Conservation (phyloP, 2,329 filamentous ascomycete species). For the Sordariomycetes sp. region DNA sequence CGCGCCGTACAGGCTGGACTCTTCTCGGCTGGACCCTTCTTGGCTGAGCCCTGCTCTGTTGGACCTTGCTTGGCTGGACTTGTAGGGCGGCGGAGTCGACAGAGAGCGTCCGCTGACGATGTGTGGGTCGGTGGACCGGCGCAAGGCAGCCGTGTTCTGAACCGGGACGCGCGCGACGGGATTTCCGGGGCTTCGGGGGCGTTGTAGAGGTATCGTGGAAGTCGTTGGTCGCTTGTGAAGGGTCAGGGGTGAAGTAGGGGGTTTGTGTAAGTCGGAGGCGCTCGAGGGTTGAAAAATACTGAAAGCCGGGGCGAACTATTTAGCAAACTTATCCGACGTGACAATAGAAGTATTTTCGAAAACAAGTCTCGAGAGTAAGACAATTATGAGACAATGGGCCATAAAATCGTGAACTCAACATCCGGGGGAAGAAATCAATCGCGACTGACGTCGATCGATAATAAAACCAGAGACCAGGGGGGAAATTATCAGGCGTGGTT, state of each 20-base stretch:
- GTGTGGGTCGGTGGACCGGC: not conserved
- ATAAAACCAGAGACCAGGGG: not conserved
- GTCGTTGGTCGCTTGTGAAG: conserved; percentile 5
- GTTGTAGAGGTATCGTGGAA: conserved; percentile 3
- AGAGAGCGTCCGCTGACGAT: conserved; percentile 3
- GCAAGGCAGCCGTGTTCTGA: not conserved
- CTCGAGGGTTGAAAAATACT: conserved; percentile 66
- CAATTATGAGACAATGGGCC: not conserved
- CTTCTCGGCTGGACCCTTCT: not conserved
- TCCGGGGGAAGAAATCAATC: not conserved
- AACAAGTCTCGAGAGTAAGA: not conserved
- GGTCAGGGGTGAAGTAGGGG: conserved; percentile 17
- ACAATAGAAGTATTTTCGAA: not conserved
- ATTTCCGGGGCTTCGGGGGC: not conserved
- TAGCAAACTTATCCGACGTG: not conserved
- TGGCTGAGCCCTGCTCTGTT: not conserved
- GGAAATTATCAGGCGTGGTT: not conserved
- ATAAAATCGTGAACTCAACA: not conserved
- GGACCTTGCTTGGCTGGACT: not conserved
- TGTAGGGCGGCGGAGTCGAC: not conserved
- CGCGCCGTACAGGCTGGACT: not conserved
- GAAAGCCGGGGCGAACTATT: conserved; percentile 5
- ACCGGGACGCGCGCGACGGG: not conserved
- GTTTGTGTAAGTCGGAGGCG: conserved; percentile 45
- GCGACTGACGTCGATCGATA: not conserved